phyloP scores from a whole-genome alignment of 805 yeast genomes.

The Cyberlindnera subsufficiens region DNA sequence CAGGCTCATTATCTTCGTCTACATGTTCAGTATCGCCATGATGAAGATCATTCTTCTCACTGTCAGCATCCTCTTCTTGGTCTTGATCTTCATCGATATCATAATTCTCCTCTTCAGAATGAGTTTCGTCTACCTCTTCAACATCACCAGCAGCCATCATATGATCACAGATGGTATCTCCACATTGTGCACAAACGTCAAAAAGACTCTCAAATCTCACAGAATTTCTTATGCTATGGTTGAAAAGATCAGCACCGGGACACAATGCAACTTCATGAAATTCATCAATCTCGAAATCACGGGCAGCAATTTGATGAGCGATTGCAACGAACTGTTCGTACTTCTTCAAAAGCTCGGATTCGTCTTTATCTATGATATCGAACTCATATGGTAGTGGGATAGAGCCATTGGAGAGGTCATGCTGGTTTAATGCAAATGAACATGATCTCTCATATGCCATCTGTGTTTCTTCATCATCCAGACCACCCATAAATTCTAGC shows the following conservation, averaged over 20 bases:
- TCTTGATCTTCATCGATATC: slow-evolving; percentile 9
- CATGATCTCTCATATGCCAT: slow-evolving; percentile 33
- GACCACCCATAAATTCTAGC: slow-evolving; percentile 54
- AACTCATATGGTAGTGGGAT: slow-evolving; percentile 26
- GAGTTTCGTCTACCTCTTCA: slow-evolving; percentile 5
- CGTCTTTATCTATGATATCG: slow-evolving; percentile 23
- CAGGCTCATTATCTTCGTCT: slow-evolving; percentile 15
- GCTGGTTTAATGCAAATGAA: slow-evolving; percentile 25
- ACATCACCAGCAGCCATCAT: slow-evolving; percentile 6
- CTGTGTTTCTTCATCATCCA: slow-evolving; percentile 40
- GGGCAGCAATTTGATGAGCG: slow-evolving; percentile 58
- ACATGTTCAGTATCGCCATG: slow-evolving; percentile 12
- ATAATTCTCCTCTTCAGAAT: slow-evolving; percentile 9
- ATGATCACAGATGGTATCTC: slow-evolving; percentile 34
- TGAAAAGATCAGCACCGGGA: slow-evolving; percentile 89
- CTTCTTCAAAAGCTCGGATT: slow-evolving; percentile 18
- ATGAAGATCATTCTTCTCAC: slow-evolving; percentile 6
- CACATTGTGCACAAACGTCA: slow-evolving; percentile 49
- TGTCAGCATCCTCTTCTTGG: slow-evolving; percentile 6
- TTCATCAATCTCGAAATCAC: slow-evolving; percentile 78
- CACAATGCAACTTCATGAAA: slow-evolving; percentile 73
- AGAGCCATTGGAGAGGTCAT: slow-evolving; percentile 20
- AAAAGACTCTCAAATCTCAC: slow-evolving; percentile 60
- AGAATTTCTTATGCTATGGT: slow-evolving; percentile 58
- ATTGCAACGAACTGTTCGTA: slow-evolving; percentile 49